These are phyloP conservation scores for Puccinia coronata DNA, from an alignment of 1,284 basidiomycete genomes.

Conservation along the genomic window DNA sequence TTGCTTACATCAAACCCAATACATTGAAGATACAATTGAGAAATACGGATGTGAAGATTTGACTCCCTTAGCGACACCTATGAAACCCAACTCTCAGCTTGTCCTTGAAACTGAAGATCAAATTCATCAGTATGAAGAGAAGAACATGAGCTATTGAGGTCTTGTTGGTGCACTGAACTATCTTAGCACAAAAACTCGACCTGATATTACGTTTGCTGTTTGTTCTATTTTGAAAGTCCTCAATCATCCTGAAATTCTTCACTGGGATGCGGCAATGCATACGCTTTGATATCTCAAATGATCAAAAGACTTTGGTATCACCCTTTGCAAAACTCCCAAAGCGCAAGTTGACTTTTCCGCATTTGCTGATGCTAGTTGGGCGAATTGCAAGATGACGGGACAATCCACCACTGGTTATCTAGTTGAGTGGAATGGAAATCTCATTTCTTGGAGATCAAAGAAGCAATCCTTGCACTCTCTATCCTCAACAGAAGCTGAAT, in stretches of 20 bases:
- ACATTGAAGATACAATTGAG: no score
- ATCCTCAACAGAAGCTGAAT: no score
- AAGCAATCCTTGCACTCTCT: constrained; percentile 59
- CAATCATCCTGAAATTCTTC: not conserved
- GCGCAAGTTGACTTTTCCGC: not conserved
- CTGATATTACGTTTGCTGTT: constrained; percentile 7
- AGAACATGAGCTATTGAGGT: not conserved
- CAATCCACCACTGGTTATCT: constrained; percentile 60
- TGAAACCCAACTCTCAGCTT: no score
- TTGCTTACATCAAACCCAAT: no score
- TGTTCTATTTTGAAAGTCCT: not conserved
- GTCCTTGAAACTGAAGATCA: no score
- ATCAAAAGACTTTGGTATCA: not conserved
- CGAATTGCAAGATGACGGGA: constrained; percentile 55
- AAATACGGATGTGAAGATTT: no score
- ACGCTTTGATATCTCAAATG: not conserved
- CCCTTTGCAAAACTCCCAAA: no score
- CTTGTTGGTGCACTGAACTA: no score
- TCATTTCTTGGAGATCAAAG: constrained; percentile 61
- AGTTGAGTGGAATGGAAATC: constrained; percentile 56
- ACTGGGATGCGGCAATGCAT: not conserved
- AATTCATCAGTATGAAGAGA: not conserved
- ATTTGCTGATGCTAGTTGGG: constrained; percentile 58
- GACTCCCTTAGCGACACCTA: no score
- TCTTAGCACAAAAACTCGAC: not conserved